These are phyloP conservation scores for Hypomyces perniciosus DNA, from an alignment of 2,329 filamentous ascomycete genomes.

Conservation along the genomic window DNA sequence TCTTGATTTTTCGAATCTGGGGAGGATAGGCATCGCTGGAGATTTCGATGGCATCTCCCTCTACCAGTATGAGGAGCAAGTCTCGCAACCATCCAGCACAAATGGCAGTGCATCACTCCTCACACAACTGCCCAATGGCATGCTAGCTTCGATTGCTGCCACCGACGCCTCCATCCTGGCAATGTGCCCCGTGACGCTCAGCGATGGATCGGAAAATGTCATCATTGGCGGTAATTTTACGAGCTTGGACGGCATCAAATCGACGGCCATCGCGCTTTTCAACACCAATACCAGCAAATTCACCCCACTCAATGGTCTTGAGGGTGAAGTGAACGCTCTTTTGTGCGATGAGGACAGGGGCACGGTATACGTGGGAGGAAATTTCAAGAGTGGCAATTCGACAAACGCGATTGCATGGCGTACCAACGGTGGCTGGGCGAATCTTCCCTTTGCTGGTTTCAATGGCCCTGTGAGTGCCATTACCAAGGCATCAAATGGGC, in stretches of 20 bases:
- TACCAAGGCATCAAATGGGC: conserved; percentile 68
- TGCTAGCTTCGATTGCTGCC: conserved; percentile 65
- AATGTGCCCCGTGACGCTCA: conserved; percentile 73
- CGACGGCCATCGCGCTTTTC: conserved; percentile 74
- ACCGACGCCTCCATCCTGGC: conserved; percentile 80
- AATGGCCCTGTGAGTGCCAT: conserved; percentile 90
- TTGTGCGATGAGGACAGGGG: conserved; percentile 72
- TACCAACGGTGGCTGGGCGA: conserved; percentile 61
- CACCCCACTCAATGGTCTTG: conserved; percentile 70
- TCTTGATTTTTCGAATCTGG: conserved; percentile 72
- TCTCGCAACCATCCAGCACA: conserved; percentile 56
- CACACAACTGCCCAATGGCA: conserved; percentile 76
- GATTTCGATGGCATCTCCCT: conserved; percentile 89
- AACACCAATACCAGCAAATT: conserved; percentile 66
- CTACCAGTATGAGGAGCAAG: conserved; percentile 79
- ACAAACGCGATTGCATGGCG: conserved; percentile 87
- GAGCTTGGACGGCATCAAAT: conserved; percentile 69
- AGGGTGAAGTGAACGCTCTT: conserved; percentile 74
- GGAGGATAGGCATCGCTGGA: conserved; percentile 77
- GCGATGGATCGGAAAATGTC: conserved; percentile 65
- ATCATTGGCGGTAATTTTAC: conserved; percentile 95
- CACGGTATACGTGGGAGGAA: conserved; percentile 87
- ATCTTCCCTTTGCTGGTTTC: conserved; percentile 86
- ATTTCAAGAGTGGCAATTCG: conserved; percentile 72
- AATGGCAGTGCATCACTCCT: conserved; percentile 81